These are phyloP conservation scores for Castanopsis chinensis DNA, from an alignment of 306 rosid species.

Conservation along the genomic window DNA sequence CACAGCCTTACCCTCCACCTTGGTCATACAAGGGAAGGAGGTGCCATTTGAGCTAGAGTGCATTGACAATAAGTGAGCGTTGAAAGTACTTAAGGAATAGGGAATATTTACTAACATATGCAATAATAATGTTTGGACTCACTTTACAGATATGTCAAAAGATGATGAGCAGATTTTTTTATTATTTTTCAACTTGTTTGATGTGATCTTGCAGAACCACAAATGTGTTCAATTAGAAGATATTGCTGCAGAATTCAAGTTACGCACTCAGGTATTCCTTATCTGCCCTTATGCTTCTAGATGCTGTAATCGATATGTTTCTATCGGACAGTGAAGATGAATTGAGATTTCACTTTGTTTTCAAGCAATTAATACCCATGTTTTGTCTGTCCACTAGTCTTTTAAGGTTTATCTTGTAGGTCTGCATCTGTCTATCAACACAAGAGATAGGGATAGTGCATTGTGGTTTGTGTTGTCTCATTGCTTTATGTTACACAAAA, in stretches of 20 bases:
- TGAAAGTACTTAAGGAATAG: not conserved
- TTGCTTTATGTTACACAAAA: not conserved
- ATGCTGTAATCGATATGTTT: not conserved
- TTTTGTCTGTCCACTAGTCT: not conserved
- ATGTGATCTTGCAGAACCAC: conserved; percentile 56
- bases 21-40: no score
- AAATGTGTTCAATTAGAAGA: conserved; percentile 96
- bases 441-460: not conserved
- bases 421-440: conserved; percentile 6
- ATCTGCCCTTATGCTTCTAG: not conserved
- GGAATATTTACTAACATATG: not conserved
- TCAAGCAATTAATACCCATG: not conserved
- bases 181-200: not conserved
- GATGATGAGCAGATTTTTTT: not conserved
- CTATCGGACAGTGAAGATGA: not conserved
- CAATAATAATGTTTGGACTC: not conserved
- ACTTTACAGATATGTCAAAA: not conserved
- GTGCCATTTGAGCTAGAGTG: no score
- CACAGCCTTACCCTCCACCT: no score
- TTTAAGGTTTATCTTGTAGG: not conserved
- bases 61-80: not conserved
- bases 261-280: conserved; percentile 82
- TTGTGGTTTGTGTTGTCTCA: conserved; percentile 14
- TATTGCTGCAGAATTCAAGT: conserved; percentile 89
- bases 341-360: not conserved